These are phyloP conservation scores for Pythium folliculosum DNA, from an alignment of 352 stramenopile species.

Conservation along the genomic window DNA sequence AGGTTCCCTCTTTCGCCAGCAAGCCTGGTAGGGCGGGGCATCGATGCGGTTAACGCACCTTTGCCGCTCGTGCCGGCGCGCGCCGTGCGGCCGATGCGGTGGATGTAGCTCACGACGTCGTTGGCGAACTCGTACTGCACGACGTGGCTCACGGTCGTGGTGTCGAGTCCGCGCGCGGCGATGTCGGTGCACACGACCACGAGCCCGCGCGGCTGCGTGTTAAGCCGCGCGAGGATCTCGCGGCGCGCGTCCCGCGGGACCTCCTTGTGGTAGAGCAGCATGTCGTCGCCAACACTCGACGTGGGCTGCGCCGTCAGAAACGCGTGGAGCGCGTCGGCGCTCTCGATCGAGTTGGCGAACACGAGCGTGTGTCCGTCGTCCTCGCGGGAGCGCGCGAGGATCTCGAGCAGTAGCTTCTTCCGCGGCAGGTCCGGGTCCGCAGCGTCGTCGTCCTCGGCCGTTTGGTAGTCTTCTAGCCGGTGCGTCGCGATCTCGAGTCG, in stretches of 20 bases:
- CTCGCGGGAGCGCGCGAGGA: constrained; percentile 31
- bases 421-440: constrained; percentile 13
- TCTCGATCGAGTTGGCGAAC: constrained; percentile 80
- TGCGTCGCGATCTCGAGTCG: constrained; percentile 42
- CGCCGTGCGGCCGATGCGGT: constrained; percentile 76
- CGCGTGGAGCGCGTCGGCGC: constrained; percentile 50
- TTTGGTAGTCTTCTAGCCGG: constrained; percentile 43
- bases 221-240: constrained; percentile 43
- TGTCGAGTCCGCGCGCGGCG: constrained; percentile 71
- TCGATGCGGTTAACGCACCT: constrained; percentile 30
- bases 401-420: constrained; percentile 49
- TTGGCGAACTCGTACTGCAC: constrained; percentile 82
- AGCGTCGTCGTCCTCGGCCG: neutral
- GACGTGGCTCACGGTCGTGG: constrained; percentile 68
- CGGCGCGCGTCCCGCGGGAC: constrained; percentile 53
- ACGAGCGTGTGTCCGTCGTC: constrained; percentile 52
- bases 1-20: neutral
- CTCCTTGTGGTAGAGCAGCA: constrained; percentile 64
- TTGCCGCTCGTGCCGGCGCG: constrained; percentile 55
- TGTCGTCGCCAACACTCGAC: constrained; percentile 8
- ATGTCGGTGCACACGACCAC: constrained; percentile 82
- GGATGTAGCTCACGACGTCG: constrained; percentile 81
- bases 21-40: too few relatives aligned
- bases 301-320: constrained; percentile 37
- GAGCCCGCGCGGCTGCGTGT: constrained; percentile 32